phyloP scores from a whole-genome alignment of 768 basidiomycete species.

The Podaxis sp. region DNA sequence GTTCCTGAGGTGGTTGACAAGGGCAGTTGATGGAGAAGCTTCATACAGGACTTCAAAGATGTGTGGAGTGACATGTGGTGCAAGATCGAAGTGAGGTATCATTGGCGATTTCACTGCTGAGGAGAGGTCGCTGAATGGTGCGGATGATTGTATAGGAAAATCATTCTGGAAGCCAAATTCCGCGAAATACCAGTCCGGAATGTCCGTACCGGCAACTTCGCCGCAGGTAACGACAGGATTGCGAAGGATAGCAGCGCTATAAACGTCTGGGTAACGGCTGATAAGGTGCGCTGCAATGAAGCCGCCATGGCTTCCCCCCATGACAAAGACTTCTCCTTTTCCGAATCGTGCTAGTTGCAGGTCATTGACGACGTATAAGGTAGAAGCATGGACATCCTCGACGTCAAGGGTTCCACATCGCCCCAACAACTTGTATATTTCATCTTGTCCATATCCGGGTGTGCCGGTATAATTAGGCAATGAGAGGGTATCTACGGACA shows the following conservation, averaged over 20 bases:
- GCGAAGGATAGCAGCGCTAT: constrained; percentile 60
- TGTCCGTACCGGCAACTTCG: constrained; percentile 57
- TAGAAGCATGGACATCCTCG: constrained; percentile 58
- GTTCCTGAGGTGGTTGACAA: constrained; percentile 46
- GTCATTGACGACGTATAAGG: constrained; percentile 44
- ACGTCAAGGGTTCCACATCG: constrained; percentile 67
- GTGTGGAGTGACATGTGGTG: constrained; percentile 43
- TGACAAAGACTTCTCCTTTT: constrained; percentile 51
- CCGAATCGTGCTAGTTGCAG: constrained; percentile 49
- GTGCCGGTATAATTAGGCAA: constrained; percentile 70
- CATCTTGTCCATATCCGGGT: constrained; percentile 62
- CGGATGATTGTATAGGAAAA: constrained; percentile 37
- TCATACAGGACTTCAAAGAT: constrained; percentile 42
- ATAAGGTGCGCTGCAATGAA: constrained; percentile 63
- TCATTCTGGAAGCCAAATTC: constrained; percentile 40
- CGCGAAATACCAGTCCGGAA: constrained; percentile 66
- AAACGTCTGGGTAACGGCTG: constrained; percentile 59
- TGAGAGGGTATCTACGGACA: constrained; percentile 51
- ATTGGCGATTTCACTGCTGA: constrained; percentile 9
- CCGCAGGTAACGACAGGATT: constrained; percentile 71
- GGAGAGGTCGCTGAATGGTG: constrained; percentile 13
- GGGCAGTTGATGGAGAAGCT: constrained; percentile 52
- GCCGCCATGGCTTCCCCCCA: constrained; percentile 73
- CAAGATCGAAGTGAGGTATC: not conserved
- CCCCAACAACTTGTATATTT: constrained; percentile 54